Evolutionary conservation across 1,284 basidiomycete species (phyloP), one percentile per base, ranked within the genome.

Genomic region (Apiotrichum sp.): DNA sequence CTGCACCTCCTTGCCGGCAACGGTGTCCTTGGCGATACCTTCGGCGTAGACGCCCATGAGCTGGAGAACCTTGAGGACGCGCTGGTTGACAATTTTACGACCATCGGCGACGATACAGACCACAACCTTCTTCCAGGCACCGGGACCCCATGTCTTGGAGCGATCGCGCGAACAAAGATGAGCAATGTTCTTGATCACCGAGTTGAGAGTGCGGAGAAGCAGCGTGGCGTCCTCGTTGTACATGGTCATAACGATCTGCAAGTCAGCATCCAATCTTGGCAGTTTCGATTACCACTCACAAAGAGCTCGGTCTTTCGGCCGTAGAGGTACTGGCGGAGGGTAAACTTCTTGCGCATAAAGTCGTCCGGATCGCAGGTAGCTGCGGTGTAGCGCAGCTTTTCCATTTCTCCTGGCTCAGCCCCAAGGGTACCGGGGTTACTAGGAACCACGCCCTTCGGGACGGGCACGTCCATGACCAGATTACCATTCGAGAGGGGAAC

Each of bases 41-140:
- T 97, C 93, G 78, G 95, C 91, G 75, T 95, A 97, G 65, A 88
- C 88, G 35, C 93, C 93, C 91, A 97, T 93, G 80, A 89, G 68
- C 57, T 62, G 64, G 22, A 76, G 57, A 11, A 74, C 68, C 59
- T 73, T 74, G 50, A 75, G 61, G 2, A 73, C 72, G 16, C 74
- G 63, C 3, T 88, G 88, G 79, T 95, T 92, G 78, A 92, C 83
- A 75, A 93, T 93, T 77, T 79, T 89, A 36, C 92, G 85, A 34
- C 92, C 92, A 70, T 95, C 91, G 33, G 89, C 92, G 11, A 95
- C 90, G 55, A 95, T 81, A 68, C 90, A 93, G 33, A 95, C 90
- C 40, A 95, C 90, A 47, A 93, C 73, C 75, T 96, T 96, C 79
- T 95, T 87, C 93, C 93, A 97, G 11, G 91, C 89, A 47, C 93